Evolutionary conservation across 306 rosid species (phyloP).

Genomic region (Pyrus betulifolia): DNA sequence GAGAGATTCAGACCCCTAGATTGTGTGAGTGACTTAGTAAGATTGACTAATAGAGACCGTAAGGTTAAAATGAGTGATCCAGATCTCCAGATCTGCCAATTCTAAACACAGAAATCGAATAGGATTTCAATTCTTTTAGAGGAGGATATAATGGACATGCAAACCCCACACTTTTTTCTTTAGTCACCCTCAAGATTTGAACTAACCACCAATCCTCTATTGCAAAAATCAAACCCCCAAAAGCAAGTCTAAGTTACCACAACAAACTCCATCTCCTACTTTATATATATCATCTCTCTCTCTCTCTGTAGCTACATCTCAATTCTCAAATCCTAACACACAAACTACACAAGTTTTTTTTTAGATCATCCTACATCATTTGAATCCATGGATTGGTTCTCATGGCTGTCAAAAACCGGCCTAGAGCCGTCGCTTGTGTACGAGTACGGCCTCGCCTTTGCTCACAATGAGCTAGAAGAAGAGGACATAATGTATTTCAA

Average conservation of each 20-base stretch:
- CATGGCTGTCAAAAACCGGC: conserved; percentile 76
- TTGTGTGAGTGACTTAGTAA: no score
- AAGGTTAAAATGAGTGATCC: no score
- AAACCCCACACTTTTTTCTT: conserved; percentile 47
- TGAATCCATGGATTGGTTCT: conserved; percentile 81
- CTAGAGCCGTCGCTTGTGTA: conserved; percentile 74
- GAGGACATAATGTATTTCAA: conserved; percentile 77
- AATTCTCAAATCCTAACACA: conserved; percentile 1
- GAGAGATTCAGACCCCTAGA: no score
- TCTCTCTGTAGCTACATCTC: background rate
- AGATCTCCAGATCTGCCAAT: no score
- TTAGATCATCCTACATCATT: conserved; percentile 4
- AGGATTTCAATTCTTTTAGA: no score
- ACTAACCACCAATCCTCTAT: conserved; percentile 20
- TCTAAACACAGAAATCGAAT: no score
- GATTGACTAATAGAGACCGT: no score
- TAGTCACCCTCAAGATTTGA: conserved; percentile 56
- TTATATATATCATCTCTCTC: background rate
- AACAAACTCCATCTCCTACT: conserved; percentile 15
- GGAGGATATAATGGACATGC: conserved; percentile 29
- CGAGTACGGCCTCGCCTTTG: conserved; percentile 70
- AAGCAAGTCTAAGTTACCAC: conserved; percentile 9
- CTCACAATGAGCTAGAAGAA: conserved; percentile 85
- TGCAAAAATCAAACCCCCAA: background rate
- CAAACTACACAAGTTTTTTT: background rate